Conservation (phyloP, 2,329 filamentous ascomycete species). For the Beauveria australis region DNA sequence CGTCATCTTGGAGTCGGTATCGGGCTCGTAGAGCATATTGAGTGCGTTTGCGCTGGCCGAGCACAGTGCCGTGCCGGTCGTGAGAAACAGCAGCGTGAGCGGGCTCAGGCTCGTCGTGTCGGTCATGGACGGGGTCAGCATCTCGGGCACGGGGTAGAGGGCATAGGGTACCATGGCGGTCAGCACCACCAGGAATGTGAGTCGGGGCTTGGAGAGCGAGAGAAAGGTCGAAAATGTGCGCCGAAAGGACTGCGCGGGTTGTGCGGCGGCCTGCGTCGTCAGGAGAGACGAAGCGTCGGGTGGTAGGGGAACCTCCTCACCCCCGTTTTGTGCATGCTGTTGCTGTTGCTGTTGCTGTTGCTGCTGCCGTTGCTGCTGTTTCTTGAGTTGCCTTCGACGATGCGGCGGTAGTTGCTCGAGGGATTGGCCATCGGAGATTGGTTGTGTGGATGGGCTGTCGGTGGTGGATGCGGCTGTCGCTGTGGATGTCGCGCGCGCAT, state of each 20-base stretch:
- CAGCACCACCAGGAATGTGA: conserved; percentile 84
- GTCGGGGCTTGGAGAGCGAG: conserved; percentile 88
- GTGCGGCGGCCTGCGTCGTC: conserved; percentile 41
- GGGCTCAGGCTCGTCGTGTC: conserved; percentile 77
- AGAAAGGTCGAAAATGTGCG: conserved; percentile 74
- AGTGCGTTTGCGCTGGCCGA: conserved; percentile 87
- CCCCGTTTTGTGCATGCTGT: conserved; percentile 2
- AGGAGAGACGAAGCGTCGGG: conserved; percentile 48
- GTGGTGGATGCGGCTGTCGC: not conserved
- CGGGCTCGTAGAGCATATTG: conserved; percentile 94
- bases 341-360: conserved; percentile 5
- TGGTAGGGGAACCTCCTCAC: conserved; percentile 28
- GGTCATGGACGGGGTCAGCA: conserved; percentile 60
- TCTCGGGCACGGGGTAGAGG: conserved; percentile 82
- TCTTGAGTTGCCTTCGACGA: conserved; percentile 26
- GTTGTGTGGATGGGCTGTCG: not conserved
- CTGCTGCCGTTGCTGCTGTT: conserved; percentile 17
- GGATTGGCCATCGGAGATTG: conserved; percentile 11
- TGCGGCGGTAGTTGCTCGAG: conserved; percentile 24
- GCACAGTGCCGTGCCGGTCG: conserved; percentile 78
- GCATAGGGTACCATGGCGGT: conserved; percentile 87
- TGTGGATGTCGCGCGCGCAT: conserved; percentile 20
- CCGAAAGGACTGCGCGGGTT: conserved; percentile 43
- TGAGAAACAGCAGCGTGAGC: conserved; percentile 86
- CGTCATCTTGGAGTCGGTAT: conserved; percentile 85